Evolutionary conservation across 1,284 basidiomycete genomes (phyloP), one percentile per base, ranked within the genome.

Genomic region (Sporisorium iseilematis-ciliati): DNA sequence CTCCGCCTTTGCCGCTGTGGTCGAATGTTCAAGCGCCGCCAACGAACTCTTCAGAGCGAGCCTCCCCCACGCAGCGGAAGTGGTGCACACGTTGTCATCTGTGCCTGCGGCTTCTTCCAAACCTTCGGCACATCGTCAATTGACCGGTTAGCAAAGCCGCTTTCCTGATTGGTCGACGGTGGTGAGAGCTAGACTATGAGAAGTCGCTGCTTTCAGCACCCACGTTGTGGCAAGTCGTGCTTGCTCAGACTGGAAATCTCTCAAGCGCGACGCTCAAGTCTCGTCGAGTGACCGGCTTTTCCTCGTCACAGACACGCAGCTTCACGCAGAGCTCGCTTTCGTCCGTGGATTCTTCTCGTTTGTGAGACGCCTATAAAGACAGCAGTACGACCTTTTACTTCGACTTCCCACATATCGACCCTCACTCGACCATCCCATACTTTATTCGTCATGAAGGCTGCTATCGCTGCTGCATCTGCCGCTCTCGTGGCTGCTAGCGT

Each of bases 381-480:
- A 33, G 5, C 25, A 31, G 23, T n/a, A 12, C 43, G 8, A n/a
- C 29, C 20, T 21, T 33, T 54, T 25, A 16, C 41, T 11, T 21
- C 25, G n/a, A 20, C 14, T n/a, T 1, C 7, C 18, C 10, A 23
- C 33, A 23, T 20, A 3, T 11, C 20, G 18, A 5, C 42, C 29
- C 33, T 21, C 6, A 26, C 11, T 45, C n/a, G 10, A 21, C 21
- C 10, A 8, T 11, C 25, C 38, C 31, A 62, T 5, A 6, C 12
- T 12, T 7, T 33, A 12, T 33, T 11, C 31, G 10, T 18, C 45
- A 73, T 64, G 64, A 66, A 65, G 59, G 38, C 61, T 21, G 92
- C 92, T 96, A 92, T 93, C 94, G 94, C 87, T 97, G 95, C 68
- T 91, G 88, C 69, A 89, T 90, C 65, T 93, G 87, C 40, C 92